Conservation (phyloP, 2,329 filamentous ascomycete genomes). For the Didymella arachidicola region DNA sequence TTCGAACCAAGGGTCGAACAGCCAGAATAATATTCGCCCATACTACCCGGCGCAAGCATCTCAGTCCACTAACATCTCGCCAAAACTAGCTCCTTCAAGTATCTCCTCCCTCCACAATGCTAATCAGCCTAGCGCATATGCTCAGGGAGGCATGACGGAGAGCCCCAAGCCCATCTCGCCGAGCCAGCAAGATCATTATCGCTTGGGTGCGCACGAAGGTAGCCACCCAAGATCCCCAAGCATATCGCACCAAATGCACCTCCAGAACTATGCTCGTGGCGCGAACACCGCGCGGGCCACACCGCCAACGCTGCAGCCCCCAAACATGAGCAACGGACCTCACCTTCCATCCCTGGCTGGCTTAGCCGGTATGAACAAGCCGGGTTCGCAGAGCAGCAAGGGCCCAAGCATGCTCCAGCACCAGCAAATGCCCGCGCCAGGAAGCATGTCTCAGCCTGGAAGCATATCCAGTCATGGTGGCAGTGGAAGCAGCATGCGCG, state of each 20-base stretch:
- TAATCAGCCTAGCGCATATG: constrained; percentile 67
- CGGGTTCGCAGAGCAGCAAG: constrained; percentile 44
- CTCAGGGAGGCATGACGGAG: constrained; percentile 78
- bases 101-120: constrained; percentile 49
- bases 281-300: constrained; percentile 66
- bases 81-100: constrained; percentile 48
- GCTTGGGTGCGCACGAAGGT: constrained; percentile 61
- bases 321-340: constrained; percentile 52
- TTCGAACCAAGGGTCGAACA: constrained; percentile 39
- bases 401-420: constrained; percentile 54
- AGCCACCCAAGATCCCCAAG: constrained; percentile 67
- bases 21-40: constrained; percentile 43
- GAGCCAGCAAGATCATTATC: constrained; percentile 61
- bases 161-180: constrained; percentile 85
- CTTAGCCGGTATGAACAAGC: constrained; percentile 46
- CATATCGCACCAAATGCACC: constrained; percentile 69
- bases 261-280: constrained; percentile 64
- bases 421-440: constrained; percentile 46
- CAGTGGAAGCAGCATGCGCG: constrained; percentile 68
- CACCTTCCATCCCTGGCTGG: constrained; percentile 56
- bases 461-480: constrained; percentile 63
- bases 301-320: constrained; percentile 58
- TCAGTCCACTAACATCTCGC: constrained; percentile 51
- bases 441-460: constrained; percentile 35
- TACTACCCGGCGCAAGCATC: constrained; percentile 48